Percentiles rank a stretch among this genome's conserved stretches.
These are phyloP conservation scores for Ilex aquifolium DNA, from an alignment of 257 asterid species.

Conservation along the genomic window DNA sequence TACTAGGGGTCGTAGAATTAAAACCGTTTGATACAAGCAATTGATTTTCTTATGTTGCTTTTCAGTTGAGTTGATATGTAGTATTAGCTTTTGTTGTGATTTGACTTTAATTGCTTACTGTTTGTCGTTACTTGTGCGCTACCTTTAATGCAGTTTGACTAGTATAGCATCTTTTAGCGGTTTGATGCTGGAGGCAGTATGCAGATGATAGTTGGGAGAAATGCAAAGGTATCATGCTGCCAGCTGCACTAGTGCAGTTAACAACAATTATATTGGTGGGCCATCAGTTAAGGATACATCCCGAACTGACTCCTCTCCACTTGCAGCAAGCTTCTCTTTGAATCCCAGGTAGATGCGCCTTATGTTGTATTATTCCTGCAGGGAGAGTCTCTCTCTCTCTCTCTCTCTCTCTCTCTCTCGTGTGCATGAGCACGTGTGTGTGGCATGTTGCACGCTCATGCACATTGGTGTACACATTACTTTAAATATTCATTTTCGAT, in stretches of 20 bases:
- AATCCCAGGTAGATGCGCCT: slow-evolving; percentile 56
- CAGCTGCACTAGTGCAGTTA: slow-evolving; percentile 99
- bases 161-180: slow-evolving; percentile 34
- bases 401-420: not conserved
- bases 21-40: too few species aligned
- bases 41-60: too few species aligned
- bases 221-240: slow-evolving; percentile 98
- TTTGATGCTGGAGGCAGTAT: slow-evolving; percentile 96
- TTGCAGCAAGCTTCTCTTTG: slow-evolving; percentile 58
- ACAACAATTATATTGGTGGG: slow-evolving; percentile 64
- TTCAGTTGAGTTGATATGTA: too few species aligned
- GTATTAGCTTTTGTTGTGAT: not conserved
- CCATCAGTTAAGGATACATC: slow-evolving; percentile 73
- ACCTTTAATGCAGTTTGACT: slow-evolving; percentile 26
- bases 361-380: slow-evolving; percentile 5
- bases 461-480: too few species aligned
- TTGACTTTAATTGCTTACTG: not conserved
- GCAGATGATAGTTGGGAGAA: slow-evolving; percentile 86
- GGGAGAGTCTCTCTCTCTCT: not conserved
- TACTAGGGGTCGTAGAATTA: too few species aligned
- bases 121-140: not conserved
- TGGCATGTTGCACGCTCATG: too few species aligned
- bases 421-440: not conserved
- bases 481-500: too few species aligned
- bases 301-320: slow-evolving; percentile 60